Conservation (phyloP, 495 filamentous ascomycete species). For the Halenospora varia region DNA sequence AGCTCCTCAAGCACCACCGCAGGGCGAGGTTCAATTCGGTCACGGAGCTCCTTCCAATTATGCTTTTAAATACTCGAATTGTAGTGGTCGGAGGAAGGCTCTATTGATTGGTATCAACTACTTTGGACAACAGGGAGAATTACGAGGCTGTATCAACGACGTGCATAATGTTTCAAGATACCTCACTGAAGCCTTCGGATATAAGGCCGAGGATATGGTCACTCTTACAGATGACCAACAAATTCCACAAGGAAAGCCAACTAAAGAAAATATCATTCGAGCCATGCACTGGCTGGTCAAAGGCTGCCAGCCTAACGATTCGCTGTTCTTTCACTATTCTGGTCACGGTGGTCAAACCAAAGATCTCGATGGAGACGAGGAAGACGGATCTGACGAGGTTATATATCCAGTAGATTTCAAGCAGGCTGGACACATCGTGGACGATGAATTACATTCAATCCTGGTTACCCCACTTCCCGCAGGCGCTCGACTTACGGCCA, state of each 20-base stretch:
- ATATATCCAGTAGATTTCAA: constrained; percentile 97
- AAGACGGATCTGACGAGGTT: constrained; percentile 95
- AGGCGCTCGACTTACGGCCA: constrained; percentile 90
- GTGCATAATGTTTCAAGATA: constrained; percentile 96
- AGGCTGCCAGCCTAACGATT: constrained; percentile 89
- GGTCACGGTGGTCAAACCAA: constrained; percentile 98
- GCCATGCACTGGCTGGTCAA: constrained; percentile 99
- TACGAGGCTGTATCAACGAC: constrained; percentile 96
- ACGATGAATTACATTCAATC: constrained; percentile 98
- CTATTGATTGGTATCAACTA: constrained; percentile 98
- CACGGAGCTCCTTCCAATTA: constrained; percentile 74
- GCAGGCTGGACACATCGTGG: constrained; percentile 85
- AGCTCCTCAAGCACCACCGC: constrained; percentile 57
- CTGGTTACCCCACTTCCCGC: constrained; percentile 81
- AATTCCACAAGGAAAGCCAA: constrained; percentile 98
- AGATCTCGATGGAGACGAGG: constrained; percentile 90
- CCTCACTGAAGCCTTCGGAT: constrained; percentile 85
- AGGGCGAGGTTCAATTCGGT: constrained; percentile 63
- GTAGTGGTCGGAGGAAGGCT: constrained; percentile 87
- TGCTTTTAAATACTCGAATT: constrained; percentile 87
- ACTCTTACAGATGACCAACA: constrained; percentile 96
- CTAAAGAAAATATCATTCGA: constrained; percentile 90
- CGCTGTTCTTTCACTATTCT: constrained; percentile 98
- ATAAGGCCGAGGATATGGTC: constrained; percentile 97
- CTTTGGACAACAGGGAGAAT: constrained; percentile 85